Evolutionary conservation across 495 filamentous ascomycete species (phyloP).

Genomic region (Annulohypoxylon maeteangense): DNA sequence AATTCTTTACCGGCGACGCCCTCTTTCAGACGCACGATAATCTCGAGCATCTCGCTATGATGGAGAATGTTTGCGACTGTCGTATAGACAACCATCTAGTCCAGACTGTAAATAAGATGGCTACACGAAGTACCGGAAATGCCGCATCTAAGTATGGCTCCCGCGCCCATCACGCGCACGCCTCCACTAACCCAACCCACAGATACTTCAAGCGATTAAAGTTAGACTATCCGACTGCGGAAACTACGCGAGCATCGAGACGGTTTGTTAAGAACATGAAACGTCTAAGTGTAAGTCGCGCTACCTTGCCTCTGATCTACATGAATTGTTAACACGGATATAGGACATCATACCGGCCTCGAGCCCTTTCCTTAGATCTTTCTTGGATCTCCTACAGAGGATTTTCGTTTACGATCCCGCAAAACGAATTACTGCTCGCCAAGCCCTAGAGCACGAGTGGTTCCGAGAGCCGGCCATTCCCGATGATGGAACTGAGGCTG

Average conservation of each 20-base stretch:
- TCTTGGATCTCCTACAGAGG: conserved; percentile 85
- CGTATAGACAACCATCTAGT: conserved; percentile 81
- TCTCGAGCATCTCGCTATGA: conserved; percentile 98
- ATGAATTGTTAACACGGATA: conserved; percentile 44
- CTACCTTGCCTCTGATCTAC: background rate
- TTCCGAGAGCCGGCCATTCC: conserved; percentile 82
- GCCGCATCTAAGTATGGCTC: conserved; percentile 80
- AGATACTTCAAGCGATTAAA: conserved; percentile 88
- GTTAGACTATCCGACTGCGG: conserved; percentile 87
- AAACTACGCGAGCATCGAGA: conserved; percentile 87
- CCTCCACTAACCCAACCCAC: conserved; percentile 41
- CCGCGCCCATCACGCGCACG: background rate
- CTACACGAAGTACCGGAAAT: conserved; percentile 73
- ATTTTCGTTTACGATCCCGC: conserved; percentile 97
- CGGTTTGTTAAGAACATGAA: conserved; percentile 98
- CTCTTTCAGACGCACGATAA: conserved; percentile 99
- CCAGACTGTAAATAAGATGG: conserved; percentile 73
- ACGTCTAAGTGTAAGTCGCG: conserved; percentile 73
- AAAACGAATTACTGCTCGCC: conserved; percentile 87
- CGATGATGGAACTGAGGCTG: conserved; percentile 95
- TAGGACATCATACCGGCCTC: conserved; percentile 90
- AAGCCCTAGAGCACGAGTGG: conserved; percentile 93
- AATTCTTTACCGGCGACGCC: conserved; percentile 98
- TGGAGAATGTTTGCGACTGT: conserved; percentile 86
- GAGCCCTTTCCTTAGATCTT: conserved; percentile 81